Evolutionary conservation across 73 alveolate genomes (phyloP).

Genomic region (Stentor roeselii): DNA sequence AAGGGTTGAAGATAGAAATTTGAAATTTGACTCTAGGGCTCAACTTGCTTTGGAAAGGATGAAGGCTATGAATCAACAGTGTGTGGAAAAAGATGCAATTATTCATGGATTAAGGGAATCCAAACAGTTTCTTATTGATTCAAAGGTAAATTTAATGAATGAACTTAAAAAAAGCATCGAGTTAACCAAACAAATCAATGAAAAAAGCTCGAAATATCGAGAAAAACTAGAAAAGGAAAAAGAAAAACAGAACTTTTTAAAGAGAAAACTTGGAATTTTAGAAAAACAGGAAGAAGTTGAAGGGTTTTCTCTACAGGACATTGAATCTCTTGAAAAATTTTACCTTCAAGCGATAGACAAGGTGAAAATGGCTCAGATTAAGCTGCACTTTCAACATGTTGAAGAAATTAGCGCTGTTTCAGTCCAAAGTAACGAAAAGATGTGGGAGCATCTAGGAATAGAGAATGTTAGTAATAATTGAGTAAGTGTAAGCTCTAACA

Average conservation of each 20-base stretch:
- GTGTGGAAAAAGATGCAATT: neutral
- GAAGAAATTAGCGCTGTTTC: neutral
- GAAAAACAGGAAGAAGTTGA: constrained; percentile 7
- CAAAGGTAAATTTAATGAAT: constrained; percentile 14
- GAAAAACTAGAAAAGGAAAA: neutral
- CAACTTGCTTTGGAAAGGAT: constrained; percentile 12
- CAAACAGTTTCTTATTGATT: constrained; percentile 7
- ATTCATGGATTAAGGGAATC: neutral
- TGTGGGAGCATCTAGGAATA: neutral
- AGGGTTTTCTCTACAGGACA: neutral
- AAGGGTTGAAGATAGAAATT: neutral
- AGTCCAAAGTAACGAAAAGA: neutral
- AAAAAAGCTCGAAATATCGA: neutral
- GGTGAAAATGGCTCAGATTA: neutral
- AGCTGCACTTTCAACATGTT: neutral
- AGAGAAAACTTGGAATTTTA: neutral
- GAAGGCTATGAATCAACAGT: neutral
- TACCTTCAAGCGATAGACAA: neutral
- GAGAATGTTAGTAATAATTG: too few relatives aligned
- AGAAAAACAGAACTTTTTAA: neutral
- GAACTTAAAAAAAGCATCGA: neutral
- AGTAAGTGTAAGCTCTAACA: too few relatives aligned
- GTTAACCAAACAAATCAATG: neutral
- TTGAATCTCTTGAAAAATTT: neutral
- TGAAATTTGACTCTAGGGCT: constrained; percentile 13